Evolutionary conservation across 1,284 basidiomycete genomes (phyloP).

Genomic region (Thelephora terrestris): DNA sequence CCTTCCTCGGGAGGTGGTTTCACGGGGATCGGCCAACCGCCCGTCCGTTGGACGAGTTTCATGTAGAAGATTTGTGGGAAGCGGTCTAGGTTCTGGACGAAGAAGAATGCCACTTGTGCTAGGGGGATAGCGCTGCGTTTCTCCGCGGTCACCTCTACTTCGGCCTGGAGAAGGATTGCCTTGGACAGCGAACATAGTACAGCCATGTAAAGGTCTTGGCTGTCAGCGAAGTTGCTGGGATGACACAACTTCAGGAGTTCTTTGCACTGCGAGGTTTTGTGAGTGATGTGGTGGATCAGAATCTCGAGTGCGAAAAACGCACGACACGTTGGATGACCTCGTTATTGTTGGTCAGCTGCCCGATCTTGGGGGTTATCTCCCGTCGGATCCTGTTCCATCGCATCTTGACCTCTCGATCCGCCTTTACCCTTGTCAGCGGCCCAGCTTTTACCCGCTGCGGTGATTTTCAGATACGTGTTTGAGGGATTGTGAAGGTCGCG

Average conservation of each 20-base stretch:
- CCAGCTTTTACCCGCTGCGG: conserved; percentile 59
- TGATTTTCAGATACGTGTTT: background rate
- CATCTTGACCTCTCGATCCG: conserved; percentile 42
- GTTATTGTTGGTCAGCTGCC: conserved; percentile 81
- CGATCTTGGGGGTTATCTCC: conserved; percentile 83
- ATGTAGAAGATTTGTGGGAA: conserved; percentile 77
- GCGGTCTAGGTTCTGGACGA: conserved; percentile 49
- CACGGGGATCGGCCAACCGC: conserved; percentile 59
- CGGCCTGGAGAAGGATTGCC: conserved; percentile 84
- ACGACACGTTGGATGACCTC: conserved; percentile 66
- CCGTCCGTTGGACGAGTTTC: conserved; percentile 72
- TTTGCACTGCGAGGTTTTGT: conserved; percentile 36
- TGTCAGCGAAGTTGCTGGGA: conserved; percentile 12
- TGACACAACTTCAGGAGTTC: conserved; percentile 48
- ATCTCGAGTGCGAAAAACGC: conserved; percentile 8
- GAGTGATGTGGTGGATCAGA: conserved; percentile 1
- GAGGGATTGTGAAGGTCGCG: conserved; percentile 8
- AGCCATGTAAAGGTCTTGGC: conserved; percentile 53
- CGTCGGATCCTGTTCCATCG: conserved; percentile 62
- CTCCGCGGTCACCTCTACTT: conserved; percentile 89
- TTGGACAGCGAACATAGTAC: conserved; percentile 84
- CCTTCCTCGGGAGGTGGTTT: conserved; percentile 43
- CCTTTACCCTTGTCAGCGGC: conserved; percentile 69
- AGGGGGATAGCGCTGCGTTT: conserved; percentile 79
- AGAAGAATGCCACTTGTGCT: conserved; percentile 63